Percentiles rank a stretch among this genome's conserved stretches.
phyloP scores from a whole-genome alignment of 495 filamentous ascomycete species.

The Penicillium cosmopolitanum region DNA sequence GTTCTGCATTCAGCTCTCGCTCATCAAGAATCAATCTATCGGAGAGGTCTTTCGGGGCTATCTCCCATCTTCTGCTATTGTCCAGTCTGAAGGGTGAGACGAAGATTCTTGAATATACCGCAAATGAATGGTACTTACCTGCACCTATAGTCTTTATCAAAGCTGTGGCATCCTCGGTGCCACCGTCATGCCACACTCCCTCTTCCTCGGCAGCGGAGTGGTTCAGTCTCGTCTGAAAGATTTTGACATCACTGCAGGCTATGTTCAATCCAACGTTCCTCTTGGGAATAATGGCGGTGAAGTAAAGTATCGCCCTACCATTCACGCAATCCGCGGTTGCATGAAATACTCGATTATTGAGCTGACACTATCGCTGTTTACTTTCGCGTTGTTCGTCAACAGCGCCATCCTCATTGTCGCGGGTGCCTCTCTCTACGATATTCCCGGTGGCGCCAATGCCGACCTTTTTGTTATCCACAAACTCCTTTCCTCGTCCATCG shows the following conservation, averaged over 20 bases:
- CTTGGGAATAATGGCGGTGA: slow-evolving; percentile 50
- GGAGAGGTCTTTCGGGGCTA: slow-evolving; percentile 85
- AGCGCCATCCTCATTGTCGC: slow-evolving; percentile 87
- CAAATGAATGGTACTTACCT: background rate
- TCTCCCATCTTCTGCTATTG: slow-evolving; percentile 72
- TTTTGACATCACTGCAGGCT: slow-evolving; percentile 66
- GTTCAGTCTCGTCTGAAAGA: slow-evolving; percentile 81
- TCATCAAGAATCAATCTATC: slow-evolving; percentile 68
- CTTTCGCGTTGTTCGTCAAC: slow-evolving; percentile 91
- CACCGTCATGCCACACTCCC: slow-evolving; percentile 91
- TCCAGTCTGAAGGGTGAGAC: slow-evolving; percentile 64
- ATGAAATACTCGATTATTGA: slow-evolving; percentile 81
- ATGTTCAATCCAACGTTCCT: slow-evolving; percentile 47
- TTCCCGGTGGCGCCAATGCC: slow-evolving; percentile 58
- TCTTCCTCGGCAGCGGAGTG: slow-evolving; percentile 85
- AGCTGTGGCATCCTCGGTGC: slow-evolving; percentile 91
- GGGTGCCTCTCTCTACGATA: slow-evolving; percentile 72
- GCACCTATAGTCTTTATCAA: slow-evolving; percentile 69
- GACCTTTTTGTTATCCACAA: slow-evolving; percentile 82
- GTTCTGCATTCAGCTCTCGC: slow-evolving; percentile 84
- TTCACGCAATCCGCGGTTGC: slow-evolving; percentile 75
- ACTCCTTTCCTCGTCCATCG: slow-evolving; percentile 69
- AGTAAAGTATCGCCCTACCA: slow-evolving; percentile 72
- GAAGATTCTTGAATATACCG: slow-evolving; percentile 7
- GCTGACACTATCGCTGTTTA: slow-evolving; percentile 74